These are phyloP conservation scores for Candolleomyces eurysporus DNA, from an alignment of 768 basidiomycete genomes.

Conservation along the genomic window DNA sequence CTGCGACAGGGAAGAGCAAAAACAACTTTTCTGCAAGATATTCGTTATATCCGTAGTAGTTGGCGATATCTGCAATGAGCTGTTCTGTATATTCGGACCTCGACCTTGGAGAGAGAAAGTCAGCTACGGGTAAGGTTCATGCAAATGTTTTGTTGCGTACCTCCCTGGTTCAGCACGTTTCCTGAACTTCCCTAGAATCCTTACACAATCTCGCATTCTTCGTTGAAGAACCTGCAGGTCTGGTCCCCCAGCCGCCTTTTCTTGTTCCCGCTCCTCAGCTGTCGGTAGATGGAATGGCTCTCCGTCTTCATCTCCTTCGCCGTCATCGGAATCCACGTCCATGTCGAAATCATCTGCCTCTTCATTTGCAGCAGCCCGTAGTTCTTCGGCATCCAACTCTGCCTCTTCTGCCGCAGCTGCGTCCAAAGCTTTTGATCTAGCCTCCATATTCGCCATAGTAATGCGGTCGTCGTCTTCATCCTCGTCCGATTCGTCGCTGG, in stretches of 20 bases:
- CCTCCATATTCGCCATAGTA: constrained; percentile 81
- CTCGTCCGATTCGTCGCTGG: constrained; percentile 38
- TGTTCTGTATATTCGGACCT: constrained; percentile 90
- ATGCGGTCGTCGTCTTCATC: constrained; percentile 53
- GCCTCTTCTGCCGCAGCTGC: constrained; percentile 65
- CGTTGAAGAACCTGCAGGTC: constrained; percentile 75
- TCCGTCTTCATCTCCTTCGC: constrained; percentile 38
- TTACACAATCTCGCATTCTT: constrained; percentile 76
- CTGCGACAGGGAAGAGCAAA: constrained; percentile 86
- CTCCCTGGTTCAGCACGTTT: constrained; percentile 63
- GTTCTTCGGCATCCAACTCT: constrained; percentile 64
- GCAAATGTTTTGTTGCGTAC: constrained; percentile 38
- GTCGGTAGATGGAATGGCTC: constrained; percentile 64
- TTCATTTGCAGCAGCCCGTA: constrained; percentile 53
- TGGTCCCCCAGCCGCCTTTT: constrained; percentile 64
- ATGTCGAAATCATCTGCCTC: constrained; percentile 50
- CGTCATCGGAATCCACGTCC: constrained; percentile 36
- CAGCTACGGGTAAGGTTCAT: neutral
- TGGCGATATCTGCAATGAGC: constrained; percentile 84
- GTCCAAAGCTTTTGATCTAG: constrained; percentile 76
- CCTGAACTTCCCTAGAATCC: constrained; percentile 71
- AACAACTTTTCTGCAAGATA: constrained; percentile 95
- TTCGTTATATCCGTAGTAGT: constrained; percentile 97
- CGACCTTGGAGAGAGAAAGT: constrained; percentile 46
- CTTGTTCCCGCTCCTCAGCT: constrained; percentile 66